Conservation (phyloP, 2,329 filamentous ascomycete genomes). For the Neofusicoccum kwambonambiense region DNA sequence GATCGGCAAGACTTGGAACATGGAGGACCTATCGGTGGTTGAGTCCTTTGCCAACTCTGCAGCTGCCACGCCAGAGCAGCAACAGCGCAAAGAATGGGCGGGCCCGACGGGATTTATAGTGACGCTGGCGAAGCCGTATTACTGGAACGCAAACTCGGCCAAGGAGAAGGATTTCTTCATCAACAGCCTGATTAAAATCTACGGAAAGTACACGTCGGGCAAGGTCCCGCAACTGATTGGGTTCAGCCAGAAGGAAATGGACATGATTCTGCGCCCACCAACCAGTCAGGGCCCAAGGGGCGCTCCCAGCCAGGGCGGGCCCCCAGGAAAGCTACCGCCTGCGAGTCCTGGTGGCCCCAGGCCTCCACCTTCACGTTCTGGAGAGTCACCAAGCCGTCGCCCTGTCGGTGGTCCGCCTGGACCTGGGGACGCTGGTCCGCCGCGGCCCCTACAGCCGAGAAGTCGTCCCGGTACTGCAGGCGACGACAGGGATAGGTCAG, state of each 20-base stretch:
- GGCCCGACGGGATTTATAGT: conserved; percentile 82
- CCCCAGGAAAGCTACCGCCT: conserved; percentile 18
- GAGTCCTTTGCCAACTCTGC: conserved; percentile 72
- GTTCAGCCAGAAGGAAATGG: conserved; percentile 77
- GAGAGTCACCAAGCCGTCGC: conserved; percentile 10
- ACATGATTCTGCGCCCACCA: conserved; percentile 63
- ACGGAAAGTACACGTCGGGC: conserved; percentile 90
- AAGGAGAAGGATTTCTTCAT: conserved; percentile 99
- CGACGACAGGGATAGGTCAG: conserved; percentile 28
- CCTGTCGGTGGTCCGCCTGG: not conserved
- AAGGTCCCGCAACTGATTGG: conserved; percentile 75
- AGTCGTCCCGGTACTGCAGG: conserved; percentile 32
- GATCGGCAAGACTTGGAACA: conserved; percentile 96
- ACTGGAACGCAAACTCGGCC: conserved; percentile 88
- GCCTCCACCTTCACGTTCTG: conserved; percentile 14
- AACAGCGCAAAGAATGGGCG: conserved; percentile 70
- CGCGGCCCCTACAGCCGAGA: conserved; percentile 12
- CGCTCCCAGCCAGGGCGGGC: conserved; percentile 1
- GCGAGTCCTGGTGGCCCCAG: conserved; percentile 17
- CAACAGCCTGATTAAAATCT: conserved; percentile 93
- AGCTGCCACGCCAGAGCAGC: conserved; percentile 59
- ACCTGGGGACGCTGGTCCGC: conserved; percentile 4
- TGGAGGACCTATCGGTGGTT: conserved; percentile 83
- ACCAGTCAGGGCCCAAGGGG: conserved; percentile 11
- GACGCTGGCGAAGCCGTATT: conserved; percentile 90